Percentiles rank a stretch among this genome's conserved stretches.
These are phyloP conservation scores for Drosera spatulata DNA, from an alignment of 179 eudicot genomes.

Conservation along the genomic window DNA sequence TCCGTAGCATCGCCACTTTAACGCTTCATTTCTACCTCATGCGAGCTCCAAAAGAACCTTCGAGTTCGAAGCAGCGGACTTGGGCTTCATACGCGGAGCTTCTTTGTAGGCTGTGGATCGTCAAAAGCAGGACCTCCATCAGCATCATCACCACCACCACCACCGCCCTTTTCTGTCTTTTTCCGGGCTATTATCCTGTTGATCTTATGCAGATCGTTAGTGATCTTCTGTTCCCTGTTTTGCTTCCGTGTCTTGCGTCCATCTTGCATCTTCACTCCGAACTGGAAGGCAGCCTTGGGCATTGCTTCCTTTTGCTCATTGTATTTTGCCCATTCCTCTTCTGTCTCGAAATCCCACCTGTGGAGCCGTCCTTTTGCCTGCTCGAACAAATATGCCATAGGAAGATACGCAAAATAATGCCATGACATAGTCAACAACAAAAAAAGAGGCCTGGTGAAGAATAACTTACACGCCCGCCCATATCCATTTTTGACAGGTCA, in stretches of 20 bases:
- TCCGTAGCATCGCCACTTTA: too few relatives aligned
- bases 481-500: constrained; percentile 95
- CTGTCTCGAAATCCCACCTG: constrained; percentile 95
- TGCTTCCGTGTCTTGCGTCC: constrained; percentile 89
- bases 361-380: constrained; percentile 99
- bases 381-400: not conserved
- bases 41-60: too few relatives aligned
- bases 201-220: constrained; percentile 89
- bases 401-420: not conserved
- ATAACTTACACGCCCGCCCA: constrained; percentile 93
- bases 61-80: too few relatives aligned
- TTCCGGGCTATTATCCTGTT: constrained; percentile 68
- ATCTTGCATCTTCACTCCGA: constrained; percentile 99
- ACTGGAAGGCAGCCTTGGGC: constrained; percentile 99
- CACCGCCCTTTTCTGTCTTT: constrained; percentile 58
- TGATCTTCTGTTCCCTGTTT: constrained; percentile 88
- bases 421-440: not conserved
- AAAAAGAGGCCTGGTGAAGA: not conserved
- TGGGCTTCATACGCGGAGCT: constrained; percentile 42
- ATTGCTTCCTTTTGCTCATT: constrained; percentile 98
- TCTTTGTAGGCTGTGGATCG: constrained; percentile 57
- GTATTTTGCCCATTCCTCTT: constrained; percentile 95
- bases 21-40: too few relatives aligned
- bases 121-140: constrained; percentile 13
- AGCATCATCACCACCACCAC: constrained; percentile 29